Evolutionary conservation across 371 early-diverging fungal species (phyloP), one percentile per base, ranked within the genome.

Genomic region (Apophysomyces elegans): DNA sequence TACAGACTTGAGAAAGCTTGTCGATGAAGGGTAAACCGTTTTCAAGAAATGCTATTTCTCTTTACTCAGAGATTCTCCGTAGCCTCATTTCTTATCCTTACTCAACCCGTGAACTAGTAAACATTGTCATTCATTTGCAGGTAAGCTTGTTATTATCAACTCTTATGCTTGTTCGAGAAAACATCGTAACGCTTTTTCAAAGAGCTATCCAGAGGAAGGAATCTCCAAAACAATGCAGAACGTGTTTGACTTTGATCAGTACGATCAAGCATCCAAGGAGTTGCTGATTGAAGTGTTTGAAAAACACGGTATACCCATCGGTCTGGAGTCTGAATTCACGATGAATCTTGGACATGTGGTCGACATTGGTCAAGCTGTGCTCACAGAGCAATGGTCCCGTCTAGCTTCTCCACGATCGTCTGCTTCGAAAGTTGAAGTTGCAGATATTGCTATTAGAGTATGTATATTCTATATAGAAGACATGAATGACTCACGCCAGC

Each of bases 181-280:
- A 11, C 21, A 3, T 36, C 13, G 5, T 18, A 35, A 35, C 21
- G 16, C 36, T 13, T 36, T 16, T 5, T 18, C 32, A 7, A 41
- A 76, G 72, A 77, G 66, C 18, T 93, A 85, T 67, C 93, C 93
- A 12, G 81, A 84, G 38, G 93, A 93, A 71, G 88, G 90, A 16
- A 85, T 93, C 35, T 85, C 89, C 47, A 85, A 87, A 56, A 88
- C 90, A 16, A 73, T 94, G 47, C 87, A 89, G 63, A 93, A 94
- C 61, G 92, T 94, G 0, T 92, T 94, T 74, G 94, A 94, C 68
- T 93, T 93, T 71, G 94, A 94, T 71, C 89, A 88, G 63, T 91
- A 91, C 61, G 88, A 87, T 59, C 74, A 79, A 14, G 89, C 85
- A 12, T 85, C 86, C 43, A 86, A 86, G 68, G 86, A 87, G 46